Evolutionary conservation across 1,284 basidiomycete species (phyloP), one percentile per base, ranked within the genome.

Genomic region (Exobasidium cylindrosporum): DNA sequence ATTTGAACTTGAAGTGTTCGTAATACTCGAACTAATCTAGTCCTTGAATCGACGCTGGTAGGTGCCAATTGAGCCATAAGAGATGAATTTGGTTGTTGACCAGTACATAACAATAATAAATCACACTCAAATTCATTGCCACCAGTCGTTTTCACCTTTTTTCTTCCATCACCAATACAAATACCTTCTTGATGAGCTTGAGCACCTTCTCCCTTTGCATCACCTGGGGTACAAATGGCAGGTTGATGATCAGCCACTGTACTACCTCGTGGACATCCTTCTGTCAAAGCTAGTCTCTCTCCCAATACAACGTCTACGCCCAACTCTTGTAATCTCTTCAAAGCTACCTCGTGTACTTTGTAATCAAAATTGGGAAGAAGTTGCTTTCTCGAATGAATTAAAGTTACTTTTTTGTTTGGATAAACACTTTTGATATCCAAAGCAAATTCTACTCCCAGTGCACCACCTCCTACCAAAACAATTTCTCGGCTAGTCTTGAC

Each of bases 321-420:
- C 17, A 78, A 68, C 59, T 72, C 65, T 57, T 66, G 40, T 31
- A 79, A 67, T 11, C 69, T 54, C 31, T 65, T 65, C 23, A 65
- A 63, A 3, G 73, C 77, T 28, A 72, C 63, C 7, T 76, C 70
- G 61, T 79, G 77, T 0, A 79, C 61, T 11, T 69, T 60, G 31
- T 56, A 60, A 60, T 79, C 77, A 61, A 79, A 79, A 67, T 73
- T 76, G 56, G 77, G 77, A 29, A 79, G 63, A 3, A 79, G 72
- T 56, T 74, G 72, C 65, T 76, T 63, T 17, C 76, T 64, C 13
- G 70, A 73, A 56, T 78, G 76, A 40, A 77, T 78, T 32, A 78
- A 59, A 13, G 75, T 78, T 5, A 78, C 67, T 32, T 69, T 60
- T 61, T 78, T 78, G 28, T 61, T 60, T 11, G 58, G 54, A 62